Evolutionary conservation across 305 asterid species (phyloP).

Genomic region (Coffea humblotiana): DNA sequence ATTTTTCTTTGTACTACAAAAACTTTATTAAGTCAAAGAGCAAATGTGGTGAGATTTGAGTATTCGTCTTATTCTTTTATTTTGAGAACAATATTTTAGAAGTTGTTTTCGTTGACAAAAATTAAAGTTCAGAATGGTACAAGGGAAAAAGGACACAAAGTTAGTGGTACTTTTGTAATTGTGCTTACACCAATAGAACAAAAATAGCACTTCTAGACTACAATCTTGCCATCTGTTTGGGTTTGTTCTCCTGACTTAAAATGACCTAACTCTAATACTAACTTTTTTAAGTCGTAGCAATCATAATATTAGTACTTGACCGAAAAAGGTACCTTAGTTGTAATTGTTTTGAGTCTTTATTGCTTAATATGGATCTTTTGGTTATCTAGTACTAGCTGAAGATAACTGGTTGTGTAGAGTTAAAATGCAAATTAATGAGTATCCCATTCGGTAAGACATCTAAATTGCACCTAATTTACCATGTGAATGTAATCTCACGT

Average conservation of each 20-base stretch:
- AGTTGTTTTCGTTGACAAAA: too few species aligned
- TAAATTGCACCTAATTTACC: too few species aligned
- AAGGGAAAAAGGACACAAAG: background rate
- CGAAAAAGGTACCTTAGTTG: too few species aligned
- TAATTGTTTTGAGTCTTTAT: background rate
- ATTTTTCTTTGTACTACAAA: background rate
- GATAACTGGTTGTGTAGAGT: too few species aligned
- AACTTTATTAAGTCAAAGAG: background rate
- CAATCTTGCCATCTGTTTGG: background rate
- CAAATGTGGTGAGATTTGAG: background rate
- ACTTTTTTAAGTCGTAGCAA: background rate
- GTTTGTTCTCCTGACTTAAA: background rate
- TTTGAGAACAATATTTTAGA: background rate
- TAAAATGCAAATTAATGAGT: too few species aligned
- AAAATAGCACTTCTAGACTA: background rate
- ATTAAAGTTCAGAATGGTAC: background rate
- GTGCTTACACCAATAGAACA: background rate
- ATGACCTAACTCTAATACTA: too few species aligned
- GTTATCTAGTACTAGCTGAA: background rate
- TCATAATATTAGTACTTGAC: too few species aligned
- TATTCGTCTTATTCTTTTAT: too few species aligned
- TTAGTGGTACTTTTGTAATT: too few species aligned
- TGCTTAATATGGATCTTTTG: background rate
- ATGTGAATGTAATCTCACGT: too few species aligned
- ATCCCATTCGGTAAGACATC: too few species aligned